Conservation (phyloP, 345 rosid species). For the Geranium brycei region DNA sequence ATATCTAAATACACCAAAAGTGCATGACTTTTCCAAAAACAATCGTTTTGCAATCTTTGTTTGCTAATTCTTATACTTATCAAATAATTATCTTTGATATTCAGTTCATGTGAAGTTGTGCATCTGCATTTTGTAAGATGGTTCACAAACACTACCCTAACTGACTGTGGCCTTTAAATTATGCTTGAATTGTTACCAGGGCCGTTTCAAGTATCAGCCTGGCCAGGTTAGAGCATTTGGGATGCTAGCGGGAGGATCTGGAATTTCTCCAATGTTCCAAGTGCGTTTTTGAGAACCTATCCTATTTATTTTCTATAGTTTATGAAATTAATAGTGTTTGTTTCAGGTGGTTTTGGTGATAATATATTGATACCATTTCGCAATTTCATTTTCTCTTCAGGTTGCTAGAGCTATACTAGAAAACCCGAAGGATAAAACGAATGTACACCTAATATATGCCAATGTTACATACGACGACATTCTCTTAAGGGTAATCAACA, state of each 20-base stretch:
- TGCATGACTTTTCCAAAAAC: too few relatives aligned
- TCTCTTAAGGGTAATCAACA: slow-evolving; percentile 60
- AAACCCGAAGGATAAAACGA: slow-evolving; percentile 72
- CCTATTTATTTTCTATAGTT: background rate
- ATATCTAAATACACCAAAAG: too few relatives aligned
- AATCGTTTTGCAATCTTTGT: too few relatives aligned
- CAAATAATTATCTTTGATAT: too few relatives aligned
- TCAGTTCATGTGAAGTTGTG: too few relatives aligned
- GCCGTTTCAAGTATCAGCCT: slow-evolving; percentile 80
- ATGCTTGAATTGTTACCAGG: slow-evolving; percentile 33
- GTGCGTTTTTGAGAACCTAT: slow-evolving; percentile 23
- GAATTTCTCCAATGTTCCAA: slow-evolving; percentile 99
- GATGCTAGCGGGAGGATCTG: slow-evolving; percentile 97
- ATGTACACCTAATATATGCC: slow-evolving; percentile 80
- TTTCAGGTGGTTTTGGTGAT: background rate
- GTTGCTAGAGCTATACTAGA: slow-evolving; percentile 88
- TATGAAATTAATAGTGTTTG: background rate
- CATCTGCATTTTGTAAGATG: too few relatives aligned
- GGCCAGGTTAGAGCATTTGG: slow-evolving; percentile 90
- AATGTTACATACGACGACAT: slow-evolving; percentile 82
- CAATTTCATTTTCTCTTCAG: slow-evolving; percentile 24
- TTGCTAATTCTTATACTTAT: too few relatives aligned
- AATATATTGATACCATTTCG: background rate
- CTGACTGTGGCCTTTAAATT: too few relatives aligned
- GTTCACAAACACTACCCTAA: too few relatives aligned